These are phyloP conservation scores for Cladosporium phlei DNA, from an alignment of 2,329 filamentous ascomycete species.

Conservation along the genomic window DNA sequence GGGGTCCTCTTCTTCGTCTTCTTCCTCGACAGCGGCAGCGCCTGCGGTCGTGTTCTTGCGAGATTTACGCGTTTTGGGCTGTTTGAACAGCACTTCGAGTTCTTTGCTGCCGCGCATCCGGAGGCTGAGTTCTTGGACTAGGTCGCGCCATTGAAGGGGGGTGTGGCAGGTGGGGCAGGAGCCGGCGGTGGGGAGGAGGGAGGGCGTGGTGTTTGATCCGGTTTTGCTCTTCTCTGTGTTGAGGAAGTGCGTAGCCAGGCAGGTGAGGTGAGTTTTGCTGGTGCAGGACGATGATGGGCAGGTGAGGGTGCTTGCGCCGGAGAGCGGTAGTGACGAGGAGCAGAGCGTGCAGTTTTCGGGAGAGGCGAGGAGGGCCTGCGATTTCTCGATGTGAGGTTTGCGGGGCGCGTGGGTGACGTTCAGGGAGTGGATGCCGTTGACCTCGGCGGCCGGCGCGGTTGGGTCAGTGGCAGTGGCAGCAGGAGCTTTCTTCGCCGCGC, in stretches of 20 bases:
- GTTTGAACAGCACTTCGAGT: slow-evolving; percentile 62
- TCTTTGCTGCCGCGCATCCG: slow-evolving; percentile 67
- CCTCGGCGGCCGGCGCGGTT: slow-evolving; percentile 1
- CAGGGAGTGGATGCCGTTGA: slow-evolving; percentile 40
- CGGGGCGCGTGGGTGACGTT: slow-evolving; percentile 50
- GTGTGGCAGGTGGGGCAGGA: slow-evolving; percentile 65
- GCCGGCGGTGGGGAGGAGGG: slow-evolving; percentile 63
- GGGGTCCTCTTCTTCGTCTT: slow-evolving; percentile 16
- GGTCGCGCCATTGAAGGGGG: slow-evolving; percentile 63
- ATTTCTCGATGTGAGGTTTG: slow-evolving; percentile 50
- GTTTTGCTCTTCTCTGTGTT: slow-evolving; percentile 33
- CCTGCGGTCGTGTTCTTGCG: slow-evolving; percentile 33
- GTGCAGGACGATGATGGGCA: slow-evolving; percentile 49
- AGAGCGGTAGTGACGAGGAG: slow-evolving; percentile 33
- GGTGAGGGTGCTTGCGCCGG: slow-evolving; percentile 43
- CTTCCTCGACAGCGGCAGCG: slow-evolving; percentile 22
- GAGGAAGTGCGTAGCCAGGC: slow-evolving; percentile 51
- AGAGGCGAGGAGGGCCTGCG: not conserved
- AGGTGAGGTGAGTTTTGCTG: slow-evolving; percentile 51
- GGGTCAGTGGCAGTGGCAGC: slow-evolving; percentile 14
- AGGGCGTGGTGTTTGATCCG: not conserved
- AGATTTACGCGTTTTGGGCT: not conserved
- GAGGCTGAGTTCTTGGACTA: slow-evolving; percentile 79
- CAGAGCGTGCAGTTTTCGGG: slow-evolving; percentile 41
- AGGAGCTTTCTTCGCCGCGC: slow-evolving; percentile 16